Evolutionary conservation across 2,329 filamentous ascomycete species (phyloP).

Genomic region (Sclerotinia spermophila): DNA sequence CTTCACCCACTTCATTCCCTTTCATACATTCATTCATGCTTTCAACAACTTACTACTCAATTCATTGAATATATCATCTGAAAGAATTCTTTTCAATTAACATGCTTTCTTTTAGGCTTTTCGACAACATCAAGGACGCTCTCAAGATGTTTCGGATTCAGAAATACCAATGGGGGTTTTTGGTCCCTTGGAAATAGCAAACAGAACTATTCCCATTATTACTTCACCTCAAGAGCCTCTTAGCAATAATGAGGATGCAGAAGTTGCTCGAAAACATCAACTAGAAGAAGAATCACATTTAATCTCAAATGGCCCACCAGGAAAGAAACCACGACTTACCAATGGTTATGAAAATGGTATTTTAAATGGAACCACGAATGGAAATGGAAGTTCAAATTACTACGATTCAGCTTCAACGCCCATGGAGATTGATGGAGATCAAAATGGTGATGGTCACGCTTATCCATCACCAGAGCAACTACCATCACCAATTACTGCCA

Average conservation of each 20-base stretch:
- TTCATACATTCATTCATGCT: background rate
- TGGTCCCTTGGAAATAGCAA: constrained; percentile 24
- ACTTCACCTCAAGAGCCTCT: background rate
- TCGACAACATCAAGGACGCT: background rate
- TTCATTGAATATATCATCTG: background rate
- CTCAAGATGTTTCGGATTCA: constrained; percentile 4
- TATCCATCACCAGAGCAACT: constrained; percentile 58
- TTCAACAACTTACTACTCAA: background rate
- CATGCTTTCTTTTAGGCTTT: constrained; percentile 1
- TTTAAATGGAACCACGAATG: constrained; percentile 32
- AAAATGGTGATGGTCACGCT: constrained; percentile 51
- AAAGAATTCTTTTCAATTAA: background rate
- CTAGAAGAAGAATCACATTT: constrained; percentile 32
- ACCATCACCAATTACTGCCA: constrained; percentile 51
- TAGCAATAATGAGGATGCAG: constrained; percentile 30
- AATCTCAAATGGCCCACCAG: constrained; percentile 52
- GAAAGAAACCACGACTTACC: constrained; percentile 56
- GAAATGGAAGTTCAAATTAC: constrained; percentile 21
- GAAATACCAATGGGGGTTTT: constrained; percentile 31
- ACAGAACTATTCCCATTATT: constrained; percentile 6
- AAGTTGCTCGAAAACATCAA: constrained; percentile 36
- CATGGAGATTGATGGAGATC: constrained; percentile 48
- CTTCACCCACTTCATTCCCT: background rate
- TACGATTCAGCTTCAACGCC: constrained; percentile 47
- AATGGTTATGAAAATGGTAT: constrained; percentile 57